Evolutionary conservation across 208 protist genomes (phyloP).

Genomic region (Trypanosoma caninum): DNA sequence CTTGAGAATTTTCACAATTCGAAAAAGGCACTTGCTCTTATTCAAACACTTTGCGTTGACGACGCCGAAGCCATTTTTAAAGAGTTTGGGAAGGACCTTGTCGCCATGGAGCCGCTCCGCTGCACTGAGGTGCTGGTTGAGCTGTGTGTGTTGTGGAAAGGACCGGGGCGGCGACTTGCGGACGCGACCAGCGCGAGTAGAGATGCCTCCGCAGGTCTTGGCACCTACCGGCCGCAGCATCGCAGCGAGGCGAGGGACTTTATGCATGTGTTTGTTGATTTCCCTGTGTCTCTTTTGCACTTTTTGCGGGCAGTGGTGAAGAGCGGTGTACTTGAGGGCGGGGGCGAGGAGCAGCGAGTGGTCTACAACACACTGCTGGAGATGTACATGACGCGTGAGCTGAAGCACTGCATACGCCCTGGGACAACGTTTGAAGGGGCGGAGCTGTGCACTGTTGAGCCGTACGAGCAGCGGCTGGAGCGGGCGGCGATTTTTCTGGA

Average conservation of each 20-base stretch:
- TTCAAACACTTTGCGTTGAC: slow-evolving; percentile 73
- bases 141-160: slow-evolving; percentile 71
- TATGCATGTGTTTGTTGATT: slow-evolving; percentile 91
- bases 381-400: slow-evolving; percentile 87
- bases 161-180: slow-evolving; percentile 33
- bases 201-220: too few relatives aligned
- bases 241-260: slow-evolving; percentile 60
- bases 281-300: slow-evolving; percentile 78
- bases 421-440: neutral
- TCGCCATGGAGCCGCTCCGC: slow-evolving; percentile 32
- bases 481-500: slow-evolving; percentile 64
- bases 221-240: too few relatives aligned
- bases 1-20: slow-evolving; percentile 72
- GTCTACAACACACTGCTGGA: slow-evolving; percentile 96
- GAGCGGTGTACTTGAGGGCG: slow-evolving; percentile 42
- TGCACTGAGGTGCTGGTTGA: slow-evolving; percentile 62
- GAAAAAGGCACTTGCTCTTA: slow-evolving; percentile 61
- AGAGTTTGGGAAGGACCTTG: slow-evolving; percentile 85
- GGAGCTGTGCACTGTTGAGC: slow-evolving; percentile 40
- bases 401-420: slow-evolving; percentile 20
- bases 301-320: slow-evolving; percentile 91
- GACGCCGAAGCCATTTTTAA: slow-evolving; percentile 79
- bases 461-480: slow-evolving; percentile 38
- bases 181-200: neutral
- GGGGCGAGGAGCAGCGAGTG: slow-evolving; percentile 13